A percentile compares a stretch with the other conserved stretches of the same genome.
Conservation (phyloP, 2,329 filamentous ascomycete species). For the Macrophomina tecta region DNA sequence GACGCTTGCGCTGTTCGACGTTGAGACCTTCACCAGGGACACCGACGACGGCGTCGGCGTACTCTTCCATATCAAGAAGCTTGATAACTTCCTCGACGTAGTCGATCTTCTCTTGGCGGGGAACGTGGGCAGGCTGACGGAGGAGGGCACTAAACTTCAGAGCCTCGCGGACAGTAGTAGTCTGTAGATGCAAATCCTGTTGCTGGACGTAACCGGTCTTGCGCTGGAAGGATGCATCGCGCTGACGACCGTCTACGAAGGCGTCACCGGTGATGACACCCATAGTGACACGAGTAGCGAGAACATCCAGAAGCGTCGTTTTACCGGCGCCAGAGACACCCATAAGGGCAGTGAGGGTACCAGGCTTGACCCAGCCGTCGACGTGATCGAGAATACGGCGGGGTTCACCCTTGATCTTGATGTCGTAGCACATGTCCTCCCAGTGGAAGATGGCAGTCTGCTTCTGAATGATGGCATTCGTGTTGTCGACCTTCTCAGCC, state of each 20-base stretch:
- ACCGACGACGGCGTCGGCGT: conserved; percentile 85
- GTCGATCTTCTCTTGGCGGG: conserved; percentile 73
- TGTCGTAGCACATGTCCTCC: conserved; percentile 74
- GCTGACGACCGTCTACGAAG: conserved; percentile 74
- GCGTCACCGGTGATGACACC: conserved; percentile 84
- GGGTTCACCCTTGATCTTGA: conserved; percentile 75
- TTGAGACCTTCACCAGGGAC: conserved; percentile 76
- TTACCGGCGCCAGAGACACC: conserved; percentile 75
- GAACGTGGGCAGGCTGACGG: conserved; percentile 73
- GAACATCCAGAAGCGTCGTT: conserved; percentile 80
- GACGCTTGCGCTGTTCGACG: conserved; percentile 66
- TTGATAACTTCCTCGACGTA: conserved; percentile 89
- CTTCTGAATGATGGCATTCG: conserved; percentile 48
- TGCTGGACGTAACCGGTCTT: conserved; percentile 90
- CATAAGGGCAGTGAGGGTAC: conserved; percentile 84
- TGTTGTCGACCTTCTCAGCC: conserved; percentile 16
- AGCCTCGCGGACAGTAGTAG: conserved; percentile 81
- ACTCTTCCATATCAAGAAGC: conserved; percentile 83
- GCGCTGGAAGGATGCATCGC: conserved; percentile 80
- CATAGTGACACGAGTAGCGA: conserved; percentile 81
- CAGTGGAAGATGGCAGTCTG: conserved; percentile 80
- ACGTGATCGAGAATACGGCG: conserved; percentile 79
- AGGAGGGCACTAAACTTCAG: conserved; percentile 80
- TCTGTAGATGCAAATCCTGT: conserved; percentile 82
- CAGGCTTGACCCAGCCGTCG: conserved; percentile 87